These are phyloP conservation scores for Tetragonia tetragonoides DNA, from an alignment of 148 eudicot species.

Conservation along the genomic window DNA sequence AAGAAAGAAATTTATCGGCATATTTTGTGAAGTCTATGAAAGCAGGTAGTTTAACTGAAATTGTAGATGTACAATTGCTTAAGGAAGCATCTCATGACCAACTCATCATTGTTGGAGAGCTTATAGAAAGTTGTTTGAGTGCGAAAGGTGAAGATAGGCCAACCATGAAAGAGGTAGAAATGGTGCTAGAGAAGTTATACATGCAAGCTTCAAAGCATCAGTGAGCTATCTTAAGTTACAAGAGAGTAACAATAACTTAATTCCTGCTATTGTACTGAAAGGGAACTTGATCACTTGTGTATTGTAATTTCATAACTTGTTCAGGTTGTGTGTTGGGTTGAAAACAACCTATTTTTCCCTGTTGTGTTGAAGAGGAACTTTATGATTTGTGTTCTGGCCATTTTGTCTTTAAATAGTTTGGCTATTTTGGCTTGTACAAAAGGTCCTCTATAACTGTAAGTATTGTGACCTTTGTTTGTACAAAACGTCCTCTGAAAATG, in stretches of 20 bases:
- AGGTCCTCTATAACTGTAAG: too few relatives aligned
- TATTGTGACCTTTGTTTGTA: too few relatives aligned
- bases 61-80: not conserved
- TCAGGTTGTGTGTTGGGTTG: too few relatives aligned
- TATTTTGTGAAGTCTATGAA: conserved; percentile 15
- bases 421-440: too few relatives aligned
- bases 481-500: too few relatives aligned
- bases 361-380: too few relatives aligned
- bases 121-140: conserved; percentile 16
- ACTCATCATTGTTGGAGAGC: not conserved
- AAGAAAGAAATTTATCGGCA: conserved; percentile 8
- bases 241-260: not conserved
- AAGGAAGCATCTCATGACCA: conserved; percentile 13
- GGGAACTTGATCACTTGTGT: too few relatives aligned
- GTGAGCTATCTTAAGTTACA: not conserved
- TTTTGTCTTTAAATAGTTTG: too few relatives aligned
- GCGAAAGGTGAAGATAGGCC: conserved; percentile 18
- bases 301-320: too few relatives aligned
- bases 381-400: too few relatives aligned
- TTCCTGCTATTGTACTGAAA: too few relatives aligned
- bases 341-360: too few relatives aligned
- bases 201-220: not conserved
- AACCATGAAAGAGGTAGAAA: conserved; percentile 12
- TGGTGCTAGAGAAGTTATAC: not conserved
- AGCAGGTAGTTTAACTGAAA: not conserved